These are phyloP conservation scores for Vachellia collinsii DNA, from an alignment of 306 rosid species.

Conservation along the genomic window DNA sequence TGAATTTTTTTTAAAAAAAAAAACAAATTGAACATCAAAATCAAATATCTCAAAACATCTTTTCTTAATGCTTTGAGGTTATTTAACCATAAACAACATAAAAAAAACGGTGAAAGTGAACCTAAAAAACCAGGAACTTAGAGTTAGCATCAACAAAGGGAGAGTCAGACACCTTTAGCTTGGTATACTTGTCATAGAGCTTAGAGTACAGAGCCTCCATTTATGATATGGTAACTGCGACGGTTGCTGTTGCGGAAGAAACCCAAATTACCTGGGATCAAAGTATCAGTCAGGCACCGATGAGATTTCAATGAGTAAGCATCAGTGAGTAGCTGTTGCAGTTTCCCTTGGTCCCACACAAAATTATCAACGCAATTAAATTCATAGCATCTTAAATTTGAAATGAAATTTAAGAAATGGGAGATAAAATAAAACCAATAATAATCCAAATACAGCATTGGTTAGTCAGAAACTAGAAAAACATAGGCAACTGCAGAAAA, in stretches of 20 bases:
- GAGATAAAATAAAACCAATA: background rate
- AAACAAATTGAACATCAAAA: background rate
- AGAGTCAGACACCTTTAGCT: slow-evolving; percentile 62
- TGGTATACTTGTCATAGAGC: slow-evolving; percentile 74
- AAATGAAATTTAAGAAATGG: background rate
- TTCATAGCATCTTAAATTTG: background rate
- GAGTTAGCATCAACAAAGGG: background rate
- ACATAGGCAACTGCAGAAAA: background rate
- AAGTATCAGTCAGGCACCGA: background rate
- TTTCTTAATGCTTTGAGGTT: background rate
- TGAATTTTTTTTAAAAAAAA: background rate
- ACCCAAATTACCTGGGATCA: background rate
- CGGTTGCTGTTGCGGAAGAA: background rate
- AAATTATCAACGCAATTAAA: slow-evolving; percentile 5
- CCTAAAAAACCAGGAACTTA: background rate
- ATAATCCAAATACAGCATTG: background rate
- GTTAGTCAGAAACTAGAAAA: background rate
- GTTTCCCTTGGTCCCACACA: slow-evolving; percentile 19
- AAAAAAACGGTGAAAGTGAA: background rate
- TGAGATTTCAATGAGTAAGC: slow-evolving; percentile 3
- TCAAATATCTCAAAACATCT: background rate
- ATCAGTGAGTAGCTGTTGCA: background rate
- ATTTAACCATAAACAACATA: background rate
- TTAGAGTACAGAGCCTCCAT: slow-evolving; percentile 82
- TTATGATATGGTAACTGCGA: background rate